Percentiles rank a stretch among this genome's conserved stretches.
phyloP scores from a whole-genome alignment of 176 grass and related monocot species.

The Dendrocalamus sinicus region DNA sequence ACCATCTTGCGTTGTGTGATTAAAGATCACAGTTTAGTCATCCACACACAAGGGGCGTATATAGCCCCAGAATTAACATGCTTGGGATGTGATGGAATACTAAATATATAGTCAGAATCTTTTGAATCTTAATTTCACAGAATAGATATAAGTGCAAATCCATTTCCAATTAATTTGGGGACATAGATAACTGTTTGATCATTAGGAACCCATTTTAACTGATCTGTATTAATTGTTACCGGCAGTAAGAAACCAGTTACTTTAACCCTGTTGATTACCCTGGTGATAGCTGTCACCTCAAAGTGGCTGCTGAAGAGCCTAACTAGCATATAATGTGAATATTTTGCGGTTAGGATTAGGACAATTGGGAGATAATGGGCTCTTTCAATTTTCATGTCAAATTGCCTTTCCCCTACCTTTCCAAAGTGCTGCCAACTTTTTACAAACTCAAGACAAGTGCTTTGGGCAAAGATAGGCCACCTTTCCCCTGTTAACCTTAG shows the following conservation, averaged over 20 bases:
- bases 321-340: slow-evolving; percentile 3
- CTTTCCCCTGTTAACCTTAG: slow-evolving; percentile 44
- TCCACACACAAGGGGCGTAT: no score
- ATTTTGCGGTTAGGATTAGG: slow-evolving; percentile 43
- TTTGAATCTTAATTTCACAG: background rate
- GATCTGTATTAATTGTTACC: background rate
- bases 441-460: slow-evolving; percentile 58
- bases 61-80: background rate
- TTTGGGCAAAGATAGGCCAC: slow-evolving; percentile 47
- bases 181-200: background rate
- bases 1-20: no score
- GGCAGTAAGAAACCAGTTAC: background rate
- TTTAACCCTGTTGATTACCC: background rate
- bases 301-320: slow-evolving; percentile 16
- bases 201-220: background rate
- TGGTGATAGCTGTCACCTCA: slow-evolving; percentile 15
- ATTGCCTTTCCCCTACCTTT: slow-evolving; percentile 52
- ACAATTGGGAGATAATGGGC: slow-evolving; percentile 51
- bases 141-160: background rate
- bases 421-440: slow-evolving; percentile 56
- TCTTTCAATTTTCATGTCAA: slow-evolving; percentile 42
- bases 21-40: no score
- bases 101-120: background rate
- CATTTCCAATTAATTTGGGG: background rate
- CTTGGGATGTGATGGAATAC: background rate